Conservation (phyloP, 2,329 filamentous ascomycete genomes). For the Ceratocystis cubensis region DNA sequence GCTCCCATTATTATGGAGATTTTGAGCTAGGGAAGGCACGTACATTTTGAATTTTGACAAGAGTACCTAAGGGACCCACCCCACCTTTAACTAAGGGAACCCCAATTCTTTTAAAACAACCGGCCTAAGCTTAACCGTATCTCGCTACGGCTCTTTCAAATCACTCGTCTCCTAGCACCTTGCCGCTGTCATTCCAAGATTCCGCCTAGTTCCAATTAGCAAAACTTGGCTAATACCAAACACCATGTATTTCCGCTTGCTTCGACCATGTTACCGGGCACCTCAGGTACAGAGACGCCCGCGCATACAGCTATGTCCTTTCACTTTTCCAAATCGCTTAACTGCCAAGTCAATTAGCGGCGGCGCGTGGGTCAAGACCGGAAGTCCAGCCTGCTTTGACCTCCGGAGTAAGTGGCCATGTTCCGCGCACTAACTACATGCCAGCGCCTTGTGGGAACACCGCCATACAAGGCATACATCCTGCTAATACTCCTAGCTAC, state of each 20-base stretch:
- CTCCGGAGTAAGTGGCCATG: slow-evolving; percentile 30
- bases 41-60: slow-evolving; percentile 11
- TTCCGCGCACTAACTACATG: not conserved
- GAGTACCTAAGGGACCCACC: not conserved
- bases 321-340: not conserved
- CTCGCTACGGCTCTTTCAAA: too few relatives aligned
- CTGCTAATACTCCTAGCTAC: not conserved
- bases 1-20: too few relatives aligned
- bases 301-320: not conserved
- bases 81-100: not conserved
- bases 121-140: not conserved
- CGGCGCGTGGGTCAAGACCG: slow-evolving; percentile 10
- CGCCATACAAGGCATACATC: not conserved
- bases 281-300: not conserved
- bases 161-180: not conserved
- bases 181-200: not conserved
- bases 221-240: not conserved
- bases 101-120: not conserved
- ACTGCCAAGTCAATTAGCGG: not conserved
- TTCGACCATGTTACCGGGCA: not conserved
- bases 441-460: not conserved
- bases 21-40: slow-evolving; percentile 21
- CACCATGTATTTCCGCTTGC: not conserved
- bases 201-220: too few relatives aligned
- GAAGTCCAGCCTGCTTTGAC: slow-evolving; percentile 31